Base-by-base conservation (phyloP, 345 rosid species). In the Erucastrum elatum region DNA sequence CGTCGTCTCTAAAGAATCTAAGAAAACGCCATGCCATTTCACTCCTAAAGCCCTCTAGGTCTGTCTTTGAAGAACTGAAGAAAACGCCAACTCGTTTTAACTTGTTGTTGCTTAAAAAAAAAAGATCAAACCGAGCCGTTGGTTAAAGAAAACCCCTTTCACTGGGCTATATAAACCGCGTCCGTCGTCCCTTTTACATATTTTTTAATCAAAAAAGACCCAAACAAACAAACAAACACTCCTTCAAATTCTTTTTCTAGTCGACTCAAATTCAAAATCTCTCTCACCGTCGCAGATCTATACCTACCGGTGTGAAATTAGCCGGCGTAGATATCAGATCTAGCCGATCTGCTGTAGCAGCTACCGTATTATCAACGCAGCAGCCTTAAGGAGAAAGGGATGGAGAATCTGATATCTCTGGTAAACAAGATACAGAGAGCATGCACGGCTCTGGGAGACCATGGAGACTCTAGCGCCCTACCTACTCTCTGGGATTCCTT, bases 371-470 rank as follows among this genome's bases (percentile, higher is more conserved):
- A 12, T 12, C 53, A 46, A 0, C 53, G 53, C 53, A 46, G 53
- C 53, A 46, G 6, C 16, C 53, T 46, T 46, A 46, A 46, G 15
- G 53, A 46, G 15, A 64, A 80, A 74, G 67, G 93, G 44, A 39
- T 95, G 99, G 99, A 95, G 78, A 95, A 89, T 83, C 81, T 95
- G 84, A 93, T 93, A 76, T 86, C 97, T 26, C 84, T 95, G 30
- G 97, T 95, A 9, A 95, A 95, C 86, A 95, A 93, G 83, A 93
- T 95, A 61, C 99, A 95, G 81, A 91, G 99, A 88, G 99, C 98
- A 72, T 95, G 99, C 78, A 95, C 99, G n/a, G 97, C 99, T 74
- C 98, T 95, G 1, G 99, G 99, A 62, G 99, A 95, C 80, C 89
- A 95, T 64, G 99, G 99, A 16, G 99, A 95, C 31, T 83, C 84